Evolutionary conservation across 1,139 yeast species (phyloP), one percentile per base, ranked within the genome.

Genomic region (Yamadazyma dendronema): DNA sequence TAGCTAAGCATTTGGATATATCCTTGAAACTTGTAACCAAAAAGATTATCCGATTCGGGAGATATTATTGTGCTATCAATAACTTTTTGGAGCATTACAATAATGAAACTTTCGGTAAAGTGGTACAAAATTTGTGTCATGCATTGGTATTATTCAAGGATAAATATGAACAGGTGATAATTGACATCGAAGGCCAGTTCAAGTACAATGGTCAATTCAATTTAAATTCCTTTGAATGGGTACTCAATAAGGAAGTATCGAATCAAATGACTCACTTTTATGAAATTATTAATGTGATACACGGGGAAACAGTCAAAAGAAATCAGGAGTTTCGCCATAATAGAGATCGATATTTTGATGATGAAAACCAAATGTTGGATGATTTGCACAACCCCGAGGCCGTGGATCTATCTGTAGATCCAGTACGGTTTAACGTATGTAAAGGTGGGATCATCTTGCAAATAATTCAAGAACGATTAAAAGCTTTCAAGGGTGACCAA

Each of bases 1-100:
- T 87, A 21, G 83, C 85, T 28, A 82, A 79, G 49, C 79, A 79
- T 42, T 64, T 92, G 49, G 95, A 88, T 52, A 72, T 86, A 1
- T 78, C 90, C 27, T 67, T 88, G 45, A 84, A 84, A 53, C 84
- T 83, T 33, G 70, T 87, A n/a, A 74, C 90, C 14, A 77, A 77
- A 49, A 70, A 77, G 39, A 59, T 89, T 28, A 72, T 80, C 11
- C 74, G 67, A 35, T 65, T 70, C 35, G 96, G 96, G 1, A 79
- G 80, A 48, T 72, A 74, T 56, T 84, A 77, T 52, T 64, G 74
- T 28, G 77, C 78, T 3, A 65, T 84, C 41, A 57, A 52, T 22
- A 68, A 72, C 26, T 88, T 82, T 58, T 64, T 74, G 14, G 81
- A 81, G 46, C 46, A 66, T 36, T 86, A 84, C 59, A 63, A 82